phyloP scores from a whole-genome alignment of 805 yeast species.

The Monosporozyma servazzii region DNA sequence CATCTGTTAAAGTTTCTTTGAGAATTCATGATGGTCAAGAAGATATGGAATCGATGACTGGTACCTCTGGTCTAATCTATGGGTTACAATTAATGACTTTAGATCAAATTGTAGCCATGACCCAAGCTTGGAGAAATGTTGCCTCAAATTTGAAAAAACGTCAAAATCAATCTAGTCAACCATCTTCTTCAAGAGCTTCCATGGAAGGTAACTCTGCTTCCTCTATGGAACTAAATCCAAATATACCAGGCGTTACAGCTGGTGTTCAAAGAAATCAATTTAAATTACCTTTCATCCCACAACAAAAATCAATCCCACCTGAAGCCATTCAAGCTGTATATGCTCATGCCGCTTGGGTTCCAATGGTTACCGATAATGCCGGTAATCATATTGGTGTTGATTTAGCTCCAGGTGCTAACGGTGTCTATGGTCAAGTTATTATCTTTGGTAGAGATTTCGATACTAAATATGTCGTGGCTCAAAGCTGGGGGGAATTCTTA shows the following conservation, averaged over 20 bases:
- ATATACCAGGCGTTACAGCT: not conserved
- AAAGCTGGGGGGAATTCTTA: slow-evolving; percentile 83
- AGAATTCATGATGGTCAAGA: slow-evolving; percentile 89
- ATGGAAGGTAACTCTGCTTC: slow-evolving; percentile 14
- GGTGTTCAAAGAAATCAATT: slow-evolving; percentile 22
- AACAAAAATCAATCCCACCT: slow-evolving; percentile 68
- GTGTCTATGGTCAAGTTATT: slow-evolving; percentile 85
- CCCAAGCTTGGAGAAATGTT: slow-evolving; percentile 77
- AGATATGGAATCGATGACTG: slow-evolving; percentile 60
- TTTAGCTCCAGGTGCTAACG: slow-evolving; percentile 69
- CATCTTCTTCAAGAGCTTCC: slow-evolving; percentile 1
- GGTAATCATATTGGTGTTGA: slow-evolving; percentile 93
- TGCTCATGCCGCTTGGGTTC: slow-evolving; percentile 91
- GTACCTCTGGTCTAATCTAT: slow-evolving; percentile 62
- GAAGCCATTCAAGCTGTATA: slow-evolving; percentile 63
- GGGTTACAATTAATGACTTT: slow-evolving; percentile 74
- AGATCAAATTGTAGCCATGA: slow-evolving; percentile 72
- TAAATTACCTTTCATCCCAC: slow-evolving; percentile 35
- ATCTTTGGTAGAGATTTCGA: slow-evolving; percentile 92
- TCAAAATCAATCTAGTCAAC: not conserved
- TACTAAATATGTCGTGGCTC: slow-evolving; percentile 76
- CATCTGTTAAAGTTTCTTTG: slow-evolving; percentile 71
- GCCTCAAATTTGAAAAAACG: slow-evolving; percentile 35
- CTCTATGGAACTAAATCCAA: slow-evolving; percentile 3
- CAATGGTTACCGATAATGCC: slow-evolving; percentile 74